phyloP scores from a whole-genome alignment of 2,329 filamentous ascomycete genomes.

The Aspergillus cejpii region DNA sequence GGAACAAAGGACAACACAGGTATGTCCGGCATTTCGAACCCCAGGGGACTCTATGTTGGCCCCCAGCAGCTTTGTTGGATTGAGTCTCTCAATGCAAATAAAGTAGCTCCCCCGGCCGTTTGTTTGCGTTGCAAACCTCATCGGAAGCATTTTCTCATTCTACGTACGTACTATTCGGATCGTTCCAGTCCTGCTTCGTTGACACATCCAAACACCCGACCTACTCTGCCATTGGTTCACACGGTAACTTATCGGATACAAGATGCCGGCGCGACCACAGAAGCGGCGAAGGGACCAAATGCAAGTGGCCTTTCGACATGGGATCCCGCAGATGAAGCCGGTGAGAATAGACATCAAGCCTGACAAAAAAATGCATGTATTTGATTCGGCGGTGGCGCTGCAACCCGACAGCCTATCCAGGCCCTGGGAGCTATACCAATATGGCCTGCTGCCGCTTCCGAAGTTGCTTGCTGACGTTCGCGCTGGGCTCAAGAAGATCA shows the following conservation, averaged over 20 bases:
- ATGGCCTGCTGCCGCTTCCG: not conserved
- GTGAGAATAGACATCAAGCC: conserved; percentile 1
- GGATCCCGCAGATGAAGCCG: conserved; percentile 7
- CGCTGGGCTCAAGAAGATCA: not conserved
- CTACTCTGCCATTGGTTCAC: no score
- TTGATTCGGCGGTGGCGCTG: no score
- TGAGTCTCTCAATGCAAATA: not conserved
- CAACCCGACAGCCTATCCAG: not conserved
- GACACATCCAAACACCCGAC: no score
- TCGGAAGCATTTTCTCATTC: no score
- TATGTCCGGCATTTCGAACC: not conserved
- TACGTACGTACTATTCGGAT: no score
- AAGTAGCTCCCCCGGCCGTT: not conserved
- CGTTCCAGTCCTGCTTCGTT: not conserved
- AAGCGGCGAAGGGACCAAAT: not conserved
- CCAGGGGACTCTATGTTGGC: not conserved
- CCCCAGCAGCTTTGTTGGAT: not conserved
- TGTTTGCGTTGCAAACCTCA: not conserved
- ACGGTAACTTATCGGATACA: no score
- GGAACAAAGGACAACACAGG: not conserved
- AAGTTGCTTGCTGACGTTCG: not conserved
- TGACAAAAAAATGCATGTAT: not conserved
- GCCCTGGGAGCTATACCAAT: not conserved
- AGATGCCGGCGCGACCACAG: not conserved
- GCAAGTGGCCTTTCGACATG: not conserved